phyloP scores from a whole-genome alignment of 345 rosid genomes.

The Aegle marmelos region DNA sequence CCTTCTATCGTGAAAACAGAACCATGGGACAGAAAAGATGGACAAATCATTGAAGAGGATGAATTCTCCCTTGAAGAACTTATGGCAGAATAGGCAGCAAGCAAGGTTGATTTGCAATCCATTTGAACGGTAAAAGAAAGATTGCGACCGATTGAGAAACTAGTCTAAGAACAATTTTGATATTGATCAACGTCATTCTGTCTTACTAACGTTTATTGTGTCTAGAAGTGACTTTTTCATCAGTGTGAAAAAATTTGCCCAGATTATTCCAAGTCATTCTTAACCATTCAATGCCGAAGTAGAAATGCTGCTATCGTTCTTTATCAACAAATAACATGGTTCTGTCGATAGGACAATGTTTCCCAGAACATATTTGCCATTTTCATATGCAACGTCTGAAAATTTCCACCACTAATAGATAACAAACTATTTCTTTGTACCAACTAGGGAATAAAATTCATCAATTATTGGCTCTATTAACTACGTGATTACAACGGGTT shows the following conservation, averaged over 20 bases:
- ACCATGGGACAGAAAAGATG: constrained; percentile 96
- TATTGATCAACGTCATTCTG: constrained; percentile 8
- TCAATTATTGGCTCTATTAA: too few species aligned
- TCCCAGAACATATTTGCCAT: too few species aligned
- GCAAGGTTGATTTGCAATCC: constrained; percentile 61
- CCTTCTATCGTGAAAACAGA: constrained; percentile 57
- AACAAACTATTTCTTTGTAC: too few species aligned
- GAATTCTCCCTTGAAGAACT: constrained; percentile 94
- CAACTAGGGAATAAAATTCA: too few species aligned
- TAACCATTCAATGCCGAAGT: background rate
- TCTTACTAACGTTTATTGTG: background rate
- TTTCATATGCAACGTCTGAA: too few species aligned
- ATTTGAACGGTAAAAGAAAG: background rate
- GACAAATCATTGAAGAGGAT: constrained; percentile 74
- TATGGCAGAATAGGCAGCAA: constrained; percentile 59
- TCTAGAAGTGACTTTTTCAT: background rate
- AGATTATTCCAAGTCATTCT: background rate
- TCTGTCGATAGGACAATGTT: too few species aligned
- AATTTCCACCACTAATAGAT: too few species aligned
- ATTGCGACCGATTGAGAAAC: background rate
- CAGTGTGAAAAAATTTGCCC: background rate
- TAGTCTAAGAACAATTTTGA: constrained; percentile 17
- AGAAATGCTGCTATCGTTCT: background rate
- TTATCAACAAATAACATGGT: too few species aligned
- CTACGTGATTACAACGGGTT: too few species aligned